Conservation (phyloP, 1,139 yeast species). For the Petasospora fabianii region DNA sequence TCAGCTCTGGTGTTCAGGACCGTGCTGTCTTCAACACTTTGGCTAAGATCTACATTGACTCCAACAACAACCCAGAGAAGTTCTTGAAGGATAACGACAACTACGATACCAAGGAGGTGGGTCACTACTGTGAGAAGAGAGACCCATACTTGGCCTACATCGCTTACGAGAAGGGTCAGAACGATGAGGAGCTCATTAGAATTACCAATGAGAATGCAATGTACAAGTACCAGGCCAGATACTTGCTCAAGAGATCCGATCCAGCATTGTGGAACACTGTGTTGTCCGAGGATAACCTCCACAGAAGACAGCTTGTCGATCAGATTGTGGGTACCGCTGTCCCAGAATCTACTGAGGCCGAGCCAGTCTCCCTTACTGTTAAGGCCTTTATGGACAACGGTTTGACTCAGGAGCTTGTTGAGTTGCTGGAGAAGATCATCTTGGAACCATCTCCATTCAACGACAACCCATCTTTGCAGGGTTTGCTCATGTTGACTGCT, state of each 20-base stretch:
- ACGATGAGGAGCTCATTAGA: conserved; percentile 82
- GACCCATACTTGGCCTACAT: conserved; percentile 97
- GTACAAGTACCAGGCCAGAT: conserved; percentile 98
- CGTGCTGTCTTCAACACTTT: conserved; percentile 91
- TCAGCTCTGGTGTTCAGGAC: conserved; percentile 84
- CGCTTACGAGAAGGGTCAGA: conserved; percentile 92
- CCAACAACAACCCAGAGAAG: conserved; percentile 95
- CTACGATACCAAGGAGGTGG: conserved; percentile 91
- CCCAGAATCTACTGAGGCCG: conserved; percentile 93
- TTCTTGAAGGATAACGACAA: conserved; percentile 86
- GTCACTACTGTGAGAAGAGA: conserved; percentile 98
- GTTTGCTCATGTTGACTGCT: conserved; percentile 86
- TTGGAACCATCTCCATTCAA: conserved; percentile 96
- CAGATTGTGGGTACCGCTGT: conserved; percentile 95
- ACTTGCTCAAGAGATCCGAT: conserved; percentile 82
- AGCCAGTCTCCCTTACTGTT: conserved; percentile 92
- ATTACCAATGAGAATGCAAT: conserved; percentile 95
- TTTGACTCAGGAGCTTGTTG: conserved; percentile 88
- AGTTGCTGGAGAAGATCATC: conserved; percentile 89
- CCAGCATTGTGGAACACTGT: conserved; percentile 78
- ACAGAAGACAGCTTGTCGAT: conserved; percentile 87
- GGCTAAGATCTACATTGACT: conserved; percentile 96
- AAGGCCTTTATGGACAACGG: conserved; percentile 97
- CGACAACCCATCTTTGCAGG: conserved; percentile 93
- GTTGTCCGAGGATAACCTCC: conserved; percentile 67